phyloP scores from a whole-genome alignment of 1,139 yeast species.

The Lodderomyces oxycetoniae region DNA sequence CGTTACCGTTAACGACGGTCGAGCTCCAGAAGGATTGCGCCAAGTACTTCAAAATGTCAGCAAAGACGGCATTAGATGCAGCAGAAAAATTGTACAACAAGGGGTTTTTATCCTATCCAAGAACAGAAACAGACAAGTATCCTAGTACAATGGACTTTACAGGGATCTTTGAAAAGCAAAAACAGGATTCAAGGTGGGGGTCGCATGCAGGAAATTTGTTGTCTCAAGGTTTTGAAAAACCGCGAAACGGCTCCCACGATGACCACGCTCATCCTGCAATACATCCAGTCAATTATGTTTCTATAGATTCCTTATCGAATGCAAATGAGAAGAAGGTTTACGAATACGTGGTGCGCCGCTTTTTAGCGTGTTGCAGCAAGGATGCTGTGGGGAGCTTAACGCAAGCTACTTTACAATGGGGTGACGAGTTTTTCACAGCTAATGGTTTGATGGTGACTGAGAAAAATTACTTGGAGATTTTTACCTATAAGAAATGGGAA shows the following conservation, averaged over 20 bases:
- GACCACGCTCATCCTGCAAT: conserved; percentile 99
- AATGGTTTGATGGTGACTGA: conserved; percentile 70
- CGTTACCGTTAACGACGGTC: conserved; percentile 93
- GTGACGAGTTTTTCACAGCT: conserved; percentile 63
- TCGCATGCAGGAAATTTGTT: conserved; percentile 35
- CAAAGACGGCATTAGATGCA: conserved; percentile 73
- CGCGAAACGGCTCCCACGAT: conserved; percentile 77
- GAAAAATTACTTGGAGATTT: conserved; percentile 74
- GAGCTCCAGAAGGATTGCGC: conserved; percentile 88
- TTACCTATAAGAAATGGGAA: conserved; percentile 77
- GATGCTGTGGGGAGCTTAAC: conserved; percentile 82
- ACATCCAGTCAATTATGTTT: conserved; percentile 68
- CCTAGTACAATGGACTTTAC: conserved; percentile 71
- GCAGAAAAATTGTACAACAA: conserved; percentile 84
- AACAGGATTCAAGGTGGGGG: conserved; percentile 47
- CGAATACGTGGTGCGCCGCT: conserved; percentile 81
- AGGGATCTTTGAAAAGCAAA: conserved; percentile 57
- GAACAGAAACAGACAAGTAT: conserved; percentile 93
- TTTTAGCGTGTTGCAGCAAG: conserved; percentile 85
- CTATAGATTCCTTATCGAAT: conserved; percentile 29
- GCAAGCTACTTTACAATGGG: conserved; percentile 68
- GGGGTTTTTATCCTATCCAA: conserved; percentile 90
- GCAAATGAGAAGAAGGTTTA: conserved; percentile 68
- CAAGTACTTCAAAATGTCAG: conserved; percentile 65
- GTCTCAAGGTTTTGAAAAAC: conserved; percentile 43